A percentile compares a stretch with the other conserved stretches of the same genome.
phyloP scores from a whole-genome alignment of 108 stramenopile species.

The Pseudonitzschia multiseries region DNA sequence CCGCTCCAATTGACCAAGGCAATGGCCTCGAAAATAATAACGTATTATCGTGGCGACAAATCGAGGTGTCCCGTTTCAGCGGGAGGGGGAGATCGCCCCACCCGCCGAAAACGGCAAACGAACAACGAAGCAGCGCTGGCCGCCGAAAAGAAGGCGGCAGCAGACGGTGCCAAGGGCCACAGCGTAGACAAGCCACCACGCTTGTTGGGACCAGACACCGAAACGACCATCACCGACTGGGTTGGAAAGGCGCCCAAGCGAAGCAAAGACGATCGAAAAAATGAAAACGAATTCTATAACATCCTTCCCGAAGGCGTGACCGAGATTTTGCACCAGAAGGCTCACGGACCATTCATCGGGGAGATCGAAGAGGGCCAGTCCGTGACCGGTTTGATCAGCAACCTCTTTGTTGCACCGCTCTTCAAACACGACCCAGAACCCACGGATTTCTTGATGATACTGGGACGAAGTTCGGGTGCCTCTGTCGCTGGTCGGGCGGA shows the following conservation, averaged over 20 bases:
- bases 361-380: conserved; percentile 82
- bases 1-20: conserved; percentile 82
- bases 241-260: conserved; percentile 71
- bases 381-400: conserved; percentile 74
- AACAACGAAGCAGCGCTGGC: conserved; percentile 41
- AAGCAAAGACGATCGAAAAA: conserved; percentile 56
- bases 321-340: conserved; percentile 79
- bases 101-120: conserved; percentile 55
- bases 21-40: conserved; percentile 83
- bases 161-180: background rate
- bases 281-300: conserved; percentile 51
- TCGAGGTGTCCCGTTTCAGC: conserved; percentile 79
- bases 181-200: conserved; percentile 45
- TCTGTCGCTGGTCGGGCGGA: conserved; percentile 41
- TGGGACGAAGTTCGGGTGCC: conserved; percentile 52
- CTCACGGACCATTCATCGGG: conserved; percentile 86
- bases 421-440: conserved; percentile 76
- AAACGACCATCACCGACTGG: conserved; percentile 66
- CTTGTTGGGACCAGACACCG: conserved; percentile 55
- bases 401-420: conserved; percentile 87
- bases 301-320: conserved; percentile 87
- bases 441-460: conserved; percentile 88
- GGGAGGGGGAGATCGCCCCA: conserved; percentile 86
- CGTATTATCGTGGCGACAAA: conserved; percentile 88
- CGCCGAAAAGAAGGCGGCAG: conserved; percentile 28